Evolutionary conservation across 2,329 filamentous ascomycete species (phyloP), one percentile per base, ranked within the genome.

Genomic region (Xenoacremonium recifei): DNA sequence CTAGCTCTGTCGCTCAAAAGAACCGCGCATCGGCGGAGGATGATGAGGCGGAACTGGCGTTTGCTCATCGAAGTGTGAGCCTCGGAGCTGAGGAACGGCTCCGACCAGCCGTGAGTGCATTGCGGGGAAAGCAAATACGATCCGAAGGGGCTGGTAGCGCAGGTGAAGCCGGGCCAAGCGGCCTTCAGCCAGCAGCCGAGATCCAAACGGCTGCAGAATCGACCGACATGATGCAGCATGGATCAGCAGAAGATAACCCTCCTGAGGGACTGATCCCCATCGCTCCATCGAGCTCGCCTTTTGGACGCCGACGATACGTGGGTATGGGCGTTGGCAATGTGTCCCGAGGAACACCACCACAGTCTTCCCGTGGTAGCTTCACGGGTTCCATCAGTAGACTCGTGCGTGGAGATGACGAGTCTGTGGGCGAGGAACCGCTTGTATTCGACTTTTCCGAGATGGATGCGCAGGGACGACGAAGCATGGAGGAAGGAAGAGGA

Each of bases 361-460:
- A 70, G 18, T 71, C 70, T 21, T 68, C 67, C 4, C 62, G 72
- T 17, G 72, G 70, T 21, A 76, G 72, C 49, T 71, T 74, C 45
- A 62, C 61, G 2, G 68, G 70, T 18, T 69, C 67, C 3, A 60
- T 59, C 10, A 60, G 61, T 20, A 59, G 69, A n/a, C 55, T 67
- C 15, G 58, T 55, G 4, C 66, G 69, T 4, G 67, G 61, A n/a
- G 70, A 73, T 18, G 67, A 71, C 33, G 70, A 72, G 38, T 77
- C 78, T 5, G 64, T 71, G 18, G 82, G 85, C 45, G 85, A 87
- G 40, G 85, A 89, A 55, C 82, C 82, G 1, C 63, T 89, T 9
- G 71, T 89, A 9, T 89, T 89, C 62, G 82, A 85, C 49, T 80
- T 89, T 72, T 86, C 82, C 25, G 85, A 89, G 61, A 77, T 87